phyloP scores from a whole-genome alignment of 768 basidiomycete genomes.

The Psilocybe tampanensis region DNA sequence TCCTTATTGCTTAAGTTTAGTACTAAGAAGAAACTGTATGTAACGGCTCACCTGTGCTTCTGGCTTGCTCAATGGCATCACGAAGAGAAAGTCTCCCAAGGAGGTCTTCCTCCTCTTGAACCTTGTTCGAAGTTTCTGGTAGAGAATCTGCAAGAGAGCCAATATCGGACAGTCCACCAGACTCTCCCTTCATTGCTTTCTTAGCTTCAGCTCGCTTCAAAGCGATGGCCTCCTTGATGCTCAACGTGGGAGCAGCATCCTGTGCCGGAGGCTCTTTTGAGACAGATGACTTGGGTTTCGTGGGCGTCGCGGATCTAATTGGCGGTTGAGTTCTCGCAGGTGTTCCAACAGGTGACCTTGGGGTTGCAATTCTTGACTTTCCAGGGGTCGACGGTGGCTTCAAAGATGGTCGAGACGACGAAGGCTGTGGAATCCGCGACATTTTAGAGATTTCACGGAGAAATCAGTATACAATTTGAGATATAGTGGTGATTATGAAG shows the following conservation, averaged over 20 bases:
- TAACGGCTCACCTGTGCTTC: conserved; percentile 67
- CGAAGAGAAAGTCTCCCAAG: conserved; percentile 68
- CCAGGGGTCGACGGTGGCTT: conserved; percentile 29
- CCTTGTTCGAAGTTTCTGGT: conserved; percentile 32
- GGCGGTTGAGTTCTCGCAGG: conserved; percentile 24
- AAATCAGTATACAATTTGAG: no score
- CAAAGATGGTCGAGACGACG: conserved; percentile 29
- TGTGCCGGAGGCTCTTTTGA: conserved; percentile 6
- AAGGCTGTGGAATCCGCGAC: conserved; percentile 38
- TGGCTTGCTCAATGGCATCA: conserved; percentile 77
- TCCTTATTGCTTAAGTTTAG: conserved; percentile 47
- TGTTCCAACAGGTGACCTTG: neutral
- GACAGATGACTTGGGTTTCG: conserved; percentile 7
- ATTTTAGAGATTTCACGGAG: conserved; percentile 16
- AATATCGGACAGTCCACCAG: conserved; percentile 40
- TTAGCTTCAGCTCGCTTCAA: conserved; percentile 78
- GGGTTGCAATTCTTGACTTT: conserved; percentile 22
- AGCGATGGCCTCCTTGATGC: conserved; percentile 79
- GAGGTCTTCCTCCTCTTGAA: conserved; percentile 50
- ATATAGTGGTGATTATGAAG: no score
- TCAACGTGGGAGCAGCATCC: conserved; percentile 31
- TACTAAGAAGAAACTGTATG: conserved; percentile 26
- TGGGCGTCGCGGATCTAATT: conserved; percentile 21
- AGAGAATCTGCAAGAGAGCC: conserved; percentile 36
- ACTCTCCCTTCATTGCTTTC: conserved; percentile 46